Evolutionary conservation across 2,329 filamentous ascomycete genomes (phyloP).

Genomic region (Macrophomina phaseolina): DNA sequence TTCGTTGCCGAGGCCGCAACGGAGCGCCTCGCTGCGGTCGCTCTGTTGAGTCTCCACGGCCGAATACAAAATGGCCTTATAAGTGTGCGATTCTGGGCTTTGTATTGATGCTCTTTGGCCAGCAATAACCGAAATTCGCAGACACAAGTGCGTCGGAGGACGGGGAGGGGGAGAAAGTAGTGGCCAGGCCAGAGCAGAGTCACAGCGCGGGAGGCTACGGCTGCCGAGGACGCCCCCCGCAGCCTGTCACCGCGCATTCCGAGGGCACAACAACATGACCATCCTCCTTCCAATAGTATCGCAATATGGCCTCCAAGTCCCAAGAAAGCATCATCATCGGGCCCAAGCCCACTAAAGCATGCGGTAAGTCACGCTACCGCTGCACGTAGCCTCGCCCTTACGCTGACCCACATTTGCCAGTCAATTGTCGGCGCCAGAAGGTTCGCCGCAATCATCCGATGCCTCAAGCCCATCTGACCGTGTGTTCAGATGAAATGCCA

Average conservation of each 20-base stretch:
- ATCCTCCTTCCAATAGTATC: conserved; percentile 15
- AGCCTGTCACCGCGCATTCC: neutral
- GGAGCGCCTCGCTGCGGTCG: too few species aligned
- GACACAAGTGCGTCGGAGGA: too few species aligned
- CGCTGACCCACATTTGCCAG: conserved; percentile 21
- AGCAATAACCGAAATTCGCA: too few species aligned
- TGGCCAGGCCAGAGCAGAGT: neutral
- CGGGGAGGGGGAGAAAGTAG: neutral
- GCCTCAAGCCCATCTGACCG: neutral
- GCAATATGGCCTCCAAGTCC: conserved; percentile 20
- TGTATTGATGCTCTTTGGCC: too few species aligned
- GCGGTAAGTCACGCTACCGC: conserved; percentile 22
- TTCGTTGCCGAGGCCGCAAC: too few species aligned
- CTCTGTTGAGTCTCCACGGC: too few species aligned
- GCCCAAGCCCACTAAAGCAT: conserved; percentile 31
- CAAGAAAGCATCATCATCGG: conserved; percentile 26
- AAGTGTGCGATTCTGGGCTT: neutral
- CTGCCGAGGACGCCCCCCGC: conserved; percentile 20
- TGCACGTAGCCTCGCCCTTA: neutral
- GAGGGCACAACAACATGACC: conserved; percentile 18
- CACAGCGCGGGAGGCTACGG: conserved; percentile 1
- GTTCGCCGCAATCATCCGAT: conserved; percentile 17
- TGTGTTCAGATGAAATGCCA: conserved; percentile 31
- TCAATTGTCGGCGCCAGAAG: conserved; percentile 31
- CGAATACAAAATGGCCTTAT: neutral